Evolutionary conservation across 768 basidiomycete genomes (phyloP).

Genomic region (Imleria badia): DNA sequence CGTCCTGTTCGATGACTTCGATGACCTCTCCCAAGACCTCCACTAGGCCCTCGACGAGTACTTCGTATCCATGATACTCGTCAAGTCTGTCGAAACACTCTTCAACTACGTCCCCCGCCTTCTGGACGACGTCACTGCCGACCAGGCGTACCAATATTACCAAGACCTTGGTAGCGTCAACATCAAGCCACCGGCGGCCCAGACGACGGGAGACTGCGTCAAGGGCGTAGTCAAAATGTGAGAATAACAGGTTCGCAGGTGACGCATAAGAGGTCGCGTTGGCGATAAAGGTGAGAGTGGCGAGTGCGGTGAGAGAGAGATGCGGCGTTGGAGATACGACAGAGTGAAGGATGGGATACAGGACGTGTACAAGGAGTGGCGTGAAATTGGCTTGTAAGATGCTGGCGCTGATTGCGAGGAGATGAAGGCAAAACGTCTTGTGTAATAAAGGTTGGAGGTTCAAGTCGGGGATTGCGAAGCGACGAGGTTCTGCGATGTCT

Average conservation of each 20-base stretch:
- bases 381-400: slow-evolving; percentile 73
- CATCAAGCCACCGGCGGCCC: slow-evolving; percentile 76
- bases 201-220: slow-evolving; percentile 87
- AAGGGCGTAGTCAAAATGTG: slow-evolving; percentile 96
- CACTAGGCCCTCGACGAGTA: slow-evolving; percentile 82
- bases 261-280: slow-evolving; percentile 85
- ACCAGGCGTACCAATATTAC: slow-evolving; percentile 83
- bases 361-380: slow-evolving; percentile 67
- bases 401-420: slow-evolving; percentile 69
- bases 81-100: slow-evolving; percentile 97
- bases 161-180: slow-evolving; percentile 87
- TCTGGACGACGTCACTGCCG: slow-evolving; percentile 81
- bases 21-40: slow-evolving; percentile 87
- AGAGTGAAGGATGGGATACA: slow-evolving; percentile 88
- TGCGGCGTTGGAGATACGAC: slow-evolving; percentile 70
- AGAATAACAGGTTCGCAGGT: slow-evolving; percentile 80
- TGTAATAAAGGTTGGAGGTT: slow-evolving; percentile 64
- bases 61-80: slow-evolving; percentile 90
- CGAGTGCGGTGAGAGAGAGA: slow-evolving; percentile 73
- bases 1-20: slow-evolving; percentile 66
- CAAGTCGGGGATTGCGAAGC: slow-evolving; percentile 26
- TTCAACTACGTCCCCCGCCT: slow-evolving; percentile 92
- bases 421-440: slow-evolving; percentile 65
- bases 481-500: slow-evolving; percentile 41
- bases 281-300: slow-evolving; percentile 70